Conservation (phyloP, 148 eudicot species). For the Cornus kousa region DNA sequence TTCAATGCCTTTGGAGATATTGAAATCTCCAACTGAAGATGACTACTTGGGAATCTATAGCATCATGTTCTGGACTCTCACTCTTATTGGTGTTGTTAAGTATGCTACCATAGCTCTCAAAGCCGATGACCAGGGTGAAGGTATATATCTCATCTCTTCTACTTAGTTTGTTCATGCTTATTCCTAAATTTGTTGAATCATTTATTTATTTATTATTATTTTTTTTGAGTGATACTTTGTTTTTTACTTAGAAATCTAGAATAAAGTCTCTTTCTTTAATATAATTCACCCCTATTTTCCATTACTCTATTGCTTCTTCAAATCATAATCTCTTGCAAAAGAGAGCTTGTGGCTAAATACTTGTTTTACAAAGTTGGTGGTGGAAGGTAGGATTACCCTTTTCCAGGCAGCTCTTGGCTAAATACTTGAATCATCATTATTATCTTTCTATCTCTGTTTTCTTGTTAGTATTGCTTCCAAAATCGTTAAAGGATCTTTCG, state of each 20-base stretch:
- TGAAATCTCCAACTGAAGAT: conserved; percentile 51
- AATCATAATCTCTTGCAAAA: neutral
- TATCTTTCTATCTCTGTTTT: neutral
- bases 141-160: conserved; percentile 19
- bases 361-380: neutral
- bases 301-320: neutral
- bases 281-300: neutral
- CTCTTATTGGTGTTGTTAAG: conserved; percentile 61
- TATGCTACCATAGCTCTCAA: conserved; percentile 53
- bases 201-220: too few relatives aligned
- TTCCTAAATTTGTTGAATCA: too few relatives aligned
- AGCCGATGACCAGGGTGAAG: conserved; percentile 81
- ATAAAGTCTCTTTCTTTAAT: neutral
- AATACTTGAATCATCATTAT: neutral
- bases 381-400: neutral
- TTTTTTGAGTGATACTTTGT: neutral
- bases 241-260: neutral
- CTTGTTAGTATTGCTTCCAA: neutral
- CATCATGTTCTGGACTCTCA: conserved; percentile 76
- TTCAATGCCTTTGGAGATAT: conserved; percentile 39
- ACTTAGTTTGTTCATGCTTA: neutral
- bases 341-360: neutral
- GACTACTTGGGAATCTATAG: conserved; percentile 66
- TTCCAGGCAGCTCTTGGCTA: neutral
- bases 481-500: neutral